Percentiles rank a stretch among this genome's conserved stretches.
Evolutionary conservation across 805 yeast genomes (phyloP).

Genomic region (Zygosaccharomyces pseudorouxii): DNA sequence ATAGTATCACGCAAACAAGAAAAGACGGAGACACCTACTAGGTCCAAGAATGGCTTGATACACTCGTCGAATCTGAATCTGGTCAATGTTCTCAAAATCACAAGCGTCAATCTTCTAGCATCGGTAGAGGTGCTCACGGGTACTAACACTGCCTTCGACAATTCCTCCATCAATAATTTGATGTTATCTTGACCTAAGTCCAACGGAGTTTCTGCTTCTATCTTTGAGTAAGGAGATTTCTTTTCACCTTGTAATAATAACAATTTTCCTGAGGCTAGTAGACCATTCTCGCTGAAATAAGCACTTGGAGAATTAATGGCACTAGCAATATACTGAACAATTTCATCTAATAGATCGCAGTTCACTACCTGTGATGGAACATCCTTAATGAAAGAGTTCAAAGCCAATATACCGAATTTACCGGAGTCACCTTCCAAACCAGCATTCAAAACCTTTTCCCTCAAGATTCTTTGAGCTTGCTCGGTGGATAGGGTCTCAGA

Average conservation of each 20-base stretch:
- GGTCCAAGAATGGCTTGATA: constrained; percentile 50
- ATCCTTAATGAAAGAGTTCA: constrained; percentile 76
- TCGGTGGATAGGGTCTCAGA: constrained; percentile 60
- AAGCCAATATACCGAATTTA: constrained; percentile 62
- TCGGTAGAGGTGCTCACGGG: constrained; percentile 66
- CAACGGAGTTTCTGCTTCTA: constrained; percentile 33
- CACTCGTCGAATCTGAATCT: constrained; percentile 50
- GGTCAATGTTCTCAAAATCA: constrained; percentile 69
- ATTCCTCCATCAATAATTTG: constrained; percentile 43
- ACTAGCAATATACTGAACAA: constrained; percentile 45
- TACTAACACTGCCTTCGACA: constrained; percentile 45
- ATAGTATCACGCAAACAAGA: constrained; percentile 79
- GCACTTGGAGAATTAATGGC: constrained; percentile 41
- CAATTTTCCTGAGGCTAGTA: constrained; percentile 77
- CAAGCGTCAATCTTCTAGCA: constrained; percentile 72
- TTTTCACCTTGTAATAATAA: constrained; percentile 49
- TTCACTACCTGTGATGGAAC: constrained; percentile 62
- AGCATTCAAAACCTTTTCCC: constrained; percentile 51
- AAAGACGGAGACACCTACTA: constrained; percentile 69
- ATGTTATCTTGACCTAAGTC: constrained; percentile 42
- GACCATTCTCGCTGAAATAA: constrained; percentile 68
- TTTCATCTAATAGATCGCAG: constrained; percentile 46
- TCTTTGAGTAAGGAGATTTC: constrained; percentile 34
- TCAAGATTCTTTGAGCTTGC: constrained; percentile 59
- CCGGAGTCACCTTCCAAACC: constrained; percentile 41